Evolutionary conservation across 108 stramenopile species (phyloP).

Genomic region (Fragilaria crotonensis): DNA sequence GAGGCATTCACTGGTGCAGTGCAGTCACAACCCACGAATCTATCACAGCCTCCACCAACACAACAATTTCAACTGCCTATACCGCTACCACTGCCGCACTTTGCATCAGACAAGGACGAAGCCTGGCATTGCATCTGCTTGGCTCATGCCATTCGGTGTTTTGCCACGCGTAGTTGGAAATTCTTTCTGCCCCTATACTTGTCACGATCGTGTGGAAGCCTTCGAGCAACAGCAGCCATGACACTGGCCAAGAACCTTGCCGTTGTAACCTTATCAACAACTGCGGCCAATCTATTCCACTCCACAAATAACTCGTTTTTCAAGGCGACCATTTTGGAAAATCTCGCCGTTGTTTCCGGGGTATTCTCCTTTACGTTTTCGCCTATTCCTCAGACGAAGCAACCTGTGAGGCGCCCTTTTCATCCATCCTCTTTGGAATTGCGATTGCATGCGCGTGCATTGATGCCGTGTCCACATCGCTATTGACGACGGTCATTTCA

Average conservation of each 20-base stretch:
- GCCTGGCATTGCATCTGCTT: conserved; percentile 1
- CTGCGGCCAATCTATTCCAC: neutral
- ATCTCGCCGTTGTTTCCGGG: neutral
- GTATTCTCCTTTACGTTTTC: neutral
- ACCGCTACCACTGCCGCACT: no score
- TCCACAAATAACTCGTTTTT: neutral
- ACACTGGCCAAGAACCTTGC: neutral
- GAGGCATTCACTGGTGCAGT: no score
- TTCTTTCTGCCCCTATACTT: conserved; percentile 4
- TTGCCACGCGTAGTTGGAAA: neutral
- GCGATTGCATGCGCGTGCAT: neutral
- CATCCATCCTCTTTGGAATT: neutral
- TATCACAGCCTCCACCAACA: no score
- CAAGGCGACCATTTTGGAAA: neutral
- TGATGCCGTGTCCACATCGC: neutral
- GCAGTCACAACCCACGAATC: no score
- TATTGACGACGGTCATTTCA: neutral
- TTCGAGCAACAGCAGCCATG: neutral
- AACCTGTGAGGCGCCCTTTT: neutral
- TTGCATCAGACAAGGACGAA: no score
- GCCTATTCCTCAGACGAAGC: neutral
- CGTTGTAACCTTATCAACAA: neutral
- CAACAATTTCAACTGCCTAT: no score
- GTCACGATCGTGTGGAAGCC: neutral
- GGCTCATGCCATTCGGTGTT: neutral